A percentile compares a stretch with the other conserved stretches of the same genome.
Evolutionary conservation across 2,329 filamentous ascomycete species (phyloP).

Genomic region (Colletotrichum magnum): DNA sequence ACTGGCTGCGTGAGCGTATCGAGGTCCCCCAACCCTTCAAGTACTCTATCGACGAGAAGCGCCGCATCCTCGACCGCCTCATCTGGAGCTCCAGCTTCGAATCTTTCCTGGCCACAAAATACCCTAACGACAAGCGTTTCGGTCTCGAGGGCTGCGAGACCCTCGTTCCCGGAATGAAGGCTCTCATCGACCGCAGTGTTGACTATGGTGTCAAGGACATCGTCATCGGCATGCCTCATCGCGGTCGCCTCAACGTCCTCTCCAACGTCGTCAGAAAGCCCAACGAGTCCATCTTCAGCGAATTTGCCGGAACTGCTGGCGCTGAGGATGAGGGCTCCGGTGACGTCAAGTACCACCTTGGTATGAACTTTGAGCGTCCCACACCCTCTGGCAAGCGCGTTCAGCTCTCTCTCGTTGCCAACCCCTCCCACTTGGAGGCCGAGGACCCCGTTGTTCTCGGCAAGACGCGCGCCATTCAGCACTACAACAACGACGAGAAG

Average conservation of each 20-base stretch:
- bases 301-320: conserved; percentile 91
- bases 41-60: conserved; percentile 98
- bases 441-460: conserved; percentile 98
- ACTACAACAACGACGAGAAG: conserved; percentile 98
- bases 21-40: conserved; percentile 96
- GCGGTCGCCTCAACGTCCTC: conserved; percentile 96
- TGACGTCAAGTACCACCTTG: conserved; percentile 99
- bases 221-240: conserved; percentile 99
- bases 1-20: conserved; percentile 96
- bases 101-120: conserved; percentile 94
- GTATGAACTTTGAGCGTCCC: conserved; percentile 99
- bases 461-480: conserved; percentile 97
- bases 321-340: conserved; percentile 96
- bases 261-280: conserved; percentile 99
- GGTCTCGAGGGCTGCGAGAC: conserved; percentile 98
- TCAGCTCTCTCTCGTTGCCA: conserved; percentile 98
- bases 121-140: conserved; percentile 99
- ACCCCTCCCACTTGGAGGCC: conserved; percentile 97
- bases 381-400: conserved; percentile 99
- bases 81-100: conserved; percentile 99
- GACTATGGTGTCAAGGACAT: conserved; percentile 99
- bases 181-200: conserved; percentile 96
- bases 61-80: conserved; percentile 94
- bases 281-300: conserved; percentile 99
- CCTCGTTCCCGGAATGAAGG: conserved; percentile 99